A percentile compares a stretch with the other conserved stretches of the same genome.
phyloP scores from a whole-genome alignment of 75 land plant genomes.

The Cryptomeria japonica region DNA sequence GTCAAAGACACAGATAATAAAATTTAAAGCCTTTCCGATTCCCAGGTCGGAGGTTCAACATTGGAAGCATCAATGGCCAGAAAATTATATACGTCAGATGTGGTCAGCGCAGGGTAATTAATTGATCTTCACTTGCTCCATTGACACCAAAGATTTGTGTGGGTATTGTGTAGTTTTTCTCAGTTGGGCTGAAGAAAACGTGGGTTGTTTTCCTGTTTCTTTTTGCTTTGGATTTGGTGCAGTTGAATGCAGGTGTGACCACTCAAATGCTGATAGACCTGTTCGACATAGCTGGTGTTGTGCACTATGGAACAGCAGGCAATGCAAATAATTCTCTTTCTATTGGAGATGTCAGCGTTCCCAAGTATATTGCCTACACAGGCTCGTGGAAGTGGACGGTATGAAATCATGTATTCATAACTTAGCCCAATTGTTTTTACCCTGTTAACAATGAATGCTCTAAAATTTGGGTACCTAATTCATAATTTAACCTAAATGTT shows the following conservation, averaged over 20 bases:
- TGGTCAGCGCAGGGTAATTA: conserved; percentile 39
- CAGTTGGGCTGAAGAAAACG: not conserved
- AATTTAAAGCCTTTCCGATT: not conserved
- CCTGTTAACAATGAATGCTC: not conserved
- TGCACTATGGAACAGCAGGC: conserved; percentile 76
- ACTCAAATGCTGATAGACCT: conserved; percentile 50
- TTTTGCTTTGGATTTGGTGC: not conserved
- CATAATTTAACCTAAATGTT: too few relatives aligned
- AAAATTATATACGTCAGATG: conserved; percentile 46
- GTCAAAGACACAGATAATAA: not conserved
- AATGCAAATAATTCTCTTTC: conserved; percentile 45
- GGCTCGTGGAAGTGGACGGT: conserved; percentile 81
- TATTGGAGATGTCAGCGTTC: conserved; percentile 60
- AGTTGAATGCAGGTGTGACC: conserved; percentile 73
- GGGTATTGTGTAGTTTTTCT: not conserved
- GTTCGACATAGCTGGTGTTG: conserved; percentile 51
- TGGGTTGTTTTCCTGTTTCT: not conserved
- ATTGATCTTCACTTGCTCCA: not conserved
- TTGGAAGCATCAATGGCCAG: conserved; percentile 36
- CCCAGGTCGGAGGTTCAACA: conserved; percentile 48
- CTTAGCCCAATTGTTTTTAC: not conserved
- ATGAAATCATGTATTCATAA: conserved; percentile 11
- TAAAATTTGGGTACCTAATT: too few relatives aligned
- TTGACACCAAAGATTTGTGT: not conserved
- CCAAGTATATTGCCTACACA: conserved; percentile 52